Evolutionary conservation across 495 filamentous ascomycete genomes (phyloP).

Genomic region (Cercophora sp.): DNA sequence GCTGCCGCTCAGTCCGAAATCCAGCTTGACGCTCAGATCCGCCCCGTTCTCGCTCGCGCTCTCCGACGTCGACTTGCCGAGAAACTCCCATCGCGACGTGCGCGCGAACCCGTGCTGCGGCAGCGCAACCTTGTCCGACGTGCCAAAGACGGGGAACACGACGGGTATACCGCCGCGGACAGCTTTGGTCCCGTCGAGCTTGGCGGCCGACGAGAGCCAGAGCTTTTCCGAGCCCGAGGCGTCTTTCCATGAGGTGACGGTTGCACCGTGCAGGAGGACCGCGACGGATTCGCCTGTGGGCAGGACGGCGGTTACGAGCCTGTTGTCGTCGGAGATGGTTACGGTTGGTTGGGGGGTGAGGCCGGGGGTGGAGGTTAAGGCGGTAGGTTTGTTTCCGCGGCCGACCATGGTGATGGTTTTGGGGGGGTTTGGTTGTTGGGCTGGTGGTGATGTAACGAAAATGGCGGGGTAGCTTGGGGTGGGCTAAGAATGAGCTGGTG

Average conservation of each 20-base stretch:
- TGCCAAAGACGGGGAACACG: constrained; percentile 96
- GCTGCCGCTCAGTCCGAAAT: constrained; percentile 76
- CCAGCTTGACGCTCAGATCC: constrained; percentile 75
- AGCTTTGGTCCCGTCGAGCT: constrained; percentile 54
- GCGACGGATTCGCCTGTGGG: constrained; percentile 82
- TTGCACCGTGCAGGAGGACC: constrained; percentile 86
- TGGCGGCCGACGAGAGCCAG: constrained; percentile 76
- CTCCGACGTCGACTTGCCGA: constrained; percentile 66
- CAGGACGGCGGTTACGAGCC: constrained; percentile 64
- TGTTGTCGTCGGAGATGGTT: constrained; percentile 61
- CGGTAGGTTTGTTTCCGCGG: constrained; percentile 74
- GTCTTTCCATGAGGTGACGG: constrained; percentile 88
- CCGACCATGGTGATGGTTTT: constrained; percentile 60
- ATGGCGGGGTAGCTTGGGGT: neutral
- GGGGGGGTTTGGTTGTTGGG: constrained; percentile 6
- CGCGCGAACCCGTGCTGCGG: constrained; percentile 97
- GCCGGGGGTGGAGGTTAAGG: constrained; percentile 64
- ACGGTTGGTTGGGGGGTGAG: constrained; percentile 64
- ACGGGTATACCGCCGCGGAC: constrained; percentile 82
- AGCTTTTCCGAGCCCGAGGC: constrained; percentile 76
- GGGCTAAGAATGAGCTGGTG: neutral
- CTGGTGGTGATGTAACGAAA: neutral
- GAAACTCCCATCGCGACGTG: constrained; percentile 71
- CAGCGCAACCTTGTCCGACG: constrained; percentile 69
- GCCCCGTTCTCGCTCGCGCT: constrained; percentile 29